A percentile compares a stretch with the other conserved stretches of the same genome.
Evolutionary conservation across 164 flowering plant species (phyloP).

Genomic region (Hamamelis virginiana): DNA sequence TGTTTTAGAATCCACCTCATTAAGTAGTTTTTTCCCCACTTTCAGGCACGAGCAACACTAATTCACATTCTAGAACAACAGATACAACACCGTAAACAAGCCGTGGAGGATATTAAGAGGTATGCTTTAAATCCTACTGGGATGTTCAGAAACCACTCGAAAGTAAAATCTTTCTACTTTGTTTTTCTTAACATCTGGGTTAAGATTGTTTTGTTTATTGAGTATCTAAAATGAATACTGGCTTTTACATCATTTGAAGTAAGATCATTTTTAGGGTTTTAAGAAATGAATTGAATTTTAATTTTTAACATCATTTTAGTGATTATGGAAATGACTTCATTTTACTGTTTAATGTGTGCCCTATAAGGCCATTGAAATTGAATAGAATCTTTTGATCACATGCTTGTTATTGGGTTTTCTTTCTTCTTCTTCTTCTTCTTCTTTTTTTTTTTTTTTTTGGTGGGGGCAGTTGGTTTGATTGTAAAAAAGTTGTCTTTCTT

Average conservation of each 20-base stretch:
- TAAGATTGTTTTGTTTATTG: not conserved
- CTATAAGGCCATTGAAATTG: not conserved
- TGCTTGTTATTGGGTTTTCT: not conserved
- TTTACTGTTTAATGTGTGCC: not conserved
- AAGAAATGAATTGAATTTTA: not conserved
- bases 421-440: no score
- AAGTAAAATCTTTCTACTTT: not conserved
- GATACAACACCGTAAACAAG: slow-evolving; percentile 82
- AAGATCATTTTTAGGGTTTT: not conserved
- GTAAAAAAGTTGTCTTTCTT: no score
- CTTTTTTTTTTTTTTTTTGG: no score
- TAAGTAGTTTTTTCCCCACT: not conserved
- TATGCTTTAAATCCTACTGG: slow-evolving; percentile 10
- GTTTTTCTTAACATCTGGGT: not conserved
- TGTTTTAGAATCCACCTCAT: not conserved
- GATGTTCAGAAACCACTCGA: not conserved
- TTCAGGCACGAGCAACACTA: slow-evolving; percentile 81
- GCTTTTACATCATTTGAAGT: not conserved
- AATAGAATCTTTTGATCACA: not conserved
- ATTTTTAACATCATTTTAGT: not conserved
- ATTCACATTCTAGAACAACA: slow-evolving; percentile 87
- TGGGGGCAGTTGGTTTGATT: no score
- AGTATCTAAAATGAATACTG: no score
- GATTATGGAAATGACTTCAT: not conserved
- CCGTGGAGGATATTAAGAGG: slow-evolving; percentile 93